phyloP scores from a whole-genome alignment of 2,329 filamentous ascomycete genomes.

The Lasiodiplodia sp. region DNA sequence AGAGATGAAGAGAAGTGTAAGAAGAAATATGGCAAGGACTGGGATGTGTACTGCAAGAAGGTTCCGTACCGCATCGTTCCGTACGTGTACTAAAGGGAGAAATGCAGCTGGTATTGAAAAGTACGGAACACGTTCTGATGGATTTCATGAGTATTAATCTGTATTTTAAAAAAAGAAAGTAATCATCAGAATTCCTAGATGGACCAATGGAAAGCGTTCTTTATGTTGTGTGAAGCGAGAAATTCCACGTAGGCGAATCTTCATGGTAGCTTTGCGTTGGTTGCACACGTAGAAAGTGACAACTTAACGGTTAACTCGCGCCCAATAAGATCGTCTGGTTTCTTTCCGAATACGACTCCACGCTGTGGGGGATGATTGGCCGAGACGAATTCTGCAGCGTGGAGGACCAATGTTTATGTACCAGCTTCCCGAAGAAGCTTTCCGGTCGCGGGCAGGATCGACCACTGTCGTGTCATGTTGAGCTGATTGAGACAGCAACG shows the following conservation, averaged over 20 bases:
- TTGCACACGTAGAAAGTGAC: background rate
- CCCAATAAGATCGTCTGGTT: background rate
- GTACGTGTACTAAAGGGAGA: conserved; percentile 73
- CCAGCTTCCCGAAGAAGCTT: conserved; percentile 10
- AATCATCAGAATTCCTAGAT: background rate
- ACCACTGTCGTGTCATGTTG: conserved; percentile 5
- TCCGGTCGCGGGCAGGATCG: conserved; percentile 3
- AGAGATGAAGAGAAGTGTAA: conserved; percentile 91
- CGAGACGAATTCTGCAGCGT: background rate
- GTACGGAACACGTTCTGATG: background rate
- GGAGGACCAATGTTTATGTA: background rate
- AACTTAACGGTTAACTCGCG: background rate
- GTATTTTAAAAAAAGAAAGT: background rate
- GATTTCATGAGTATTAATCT: background rate
- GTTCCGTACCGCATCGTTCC: conserved; percentile 86
- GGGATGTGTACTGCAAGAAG: conserved; percentile 84
- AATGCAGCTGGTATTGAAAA: background rate
- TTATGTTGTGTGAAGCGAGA: background rate
- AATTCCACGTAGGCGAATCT: background rate
- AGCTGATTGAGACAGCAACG: conserved; percentile 2
- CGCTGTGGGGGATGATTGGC: conserved; percentile 3
- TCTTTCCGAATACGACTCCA: background rate
- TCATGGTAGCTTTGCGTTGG: background rate
- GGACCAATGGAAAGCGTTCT: background rate
- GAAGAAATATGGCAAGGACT: conserved; percentile 90